Evolutionary conservation across 257 asterid species (phyloP).

Genomic region (Ilex asprella): DNA sequence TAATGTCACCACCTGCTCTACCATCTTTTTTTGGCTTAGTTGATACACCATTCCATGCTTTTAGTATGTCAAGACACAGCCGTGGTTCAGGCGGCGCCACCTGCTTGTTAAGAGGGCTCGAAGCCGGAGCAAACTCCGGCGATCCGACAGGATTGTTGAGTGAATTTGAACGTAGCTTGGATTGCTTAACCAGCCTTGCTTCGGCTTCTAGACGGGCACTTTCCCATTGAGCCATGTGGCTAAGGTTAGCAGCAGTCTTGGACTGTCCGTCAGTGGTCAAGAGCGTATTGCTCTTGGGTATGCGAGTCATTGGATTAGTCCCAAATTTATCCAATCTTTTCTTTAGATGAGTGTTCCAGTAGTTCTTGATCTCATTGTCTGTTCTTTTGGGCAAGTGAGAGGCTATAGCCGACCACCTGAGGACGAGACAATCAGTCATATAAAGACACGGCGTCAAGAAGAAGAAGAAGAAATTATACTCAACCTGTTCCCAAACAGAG

Average conservation of each 20-base stretch:
- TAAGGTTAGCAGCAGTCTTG: conserved; percentile 67
- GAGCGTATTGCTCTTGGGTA: conserved; percentile 67
- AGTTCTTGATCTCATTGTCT: conserved; percentile 79
- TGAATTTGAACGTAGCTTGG: conserved; percentile 48
- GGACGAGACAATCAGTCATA: conserved; percentile 15
- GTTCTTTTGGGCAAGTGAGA: conserved; percentile 82
- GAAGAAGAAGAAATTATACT: neutral
- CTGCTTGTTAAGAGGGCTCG: conserved; percentile 16
- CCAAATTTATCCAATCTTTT: conserved; percentile 77
- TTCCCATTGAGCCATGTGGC: conserved; percentile 99
- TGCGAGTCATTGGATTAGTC: conserved; percentile 85
- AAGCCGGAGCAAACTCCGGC: conserved; percentile 22
- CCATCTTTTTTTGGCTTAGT: too few relatives aligned
- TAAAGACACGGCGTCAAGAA: too few relatives aligned
- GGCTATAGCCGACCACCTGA: conserved; percentile 95
- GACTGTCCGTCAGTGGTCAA: conserved; percentile 60
- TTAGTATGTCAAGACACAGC: conserved; percentile 17
- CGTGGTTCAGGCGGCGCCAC: conserved; percentile 9
- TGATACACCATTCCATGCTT: conserved; percentile 37
- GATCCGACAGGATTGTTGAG: conserved; percentile 18
- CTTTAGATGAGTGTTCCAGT: conserved; percentile 89
- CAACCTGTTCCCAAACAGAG: conserved; percentile 88
- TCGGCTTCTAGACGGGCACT: conserved; percentile 96
- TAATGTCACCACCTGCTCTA: too few relatives aligned
- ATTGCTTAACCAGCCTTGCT: conserved; percentile 66